Base-by-base conservation (phyloP, 75 land plant genomes). In the Pinus tabuliformis region DNA sequence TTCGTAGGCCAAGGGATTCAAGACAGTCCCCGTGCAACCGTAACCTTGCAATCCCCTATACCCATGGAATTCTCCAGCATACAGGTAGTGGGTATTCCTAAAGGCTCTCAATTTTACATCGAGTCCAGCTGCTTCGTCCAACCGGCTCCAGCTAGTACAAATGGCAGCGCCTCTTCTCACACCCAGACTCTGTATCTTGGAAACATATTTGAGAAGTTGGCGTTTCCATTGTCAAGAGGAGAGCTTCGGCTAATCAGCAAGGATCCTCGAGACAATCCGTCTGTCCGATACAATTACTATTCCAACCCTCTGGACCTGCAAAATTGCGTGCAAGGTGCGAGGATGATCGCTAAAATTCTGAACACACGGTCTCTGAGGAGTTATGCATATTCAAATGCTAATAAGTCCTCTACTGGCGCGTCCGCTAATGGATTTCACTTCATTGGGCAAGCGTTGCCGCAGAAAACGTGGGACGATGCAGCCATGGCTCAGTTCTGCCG, bases 221-320 rank as follows among this genome's bases (percentile, higher is more conserved):
- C 81, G 72, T 91, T 88, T 1, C 98, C 98, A 9, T 57, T 84
- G 2, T 92, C 98, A 18, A 83, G 79, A 2, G 98, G 98, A 36
- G 73, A 86, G 20, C 75, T 95, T 21, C 76, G 77, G 80, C 93
- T 95, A 36, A 49, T 17, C 36, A 83, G 64, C 73, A 74, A 57
- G 4, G 77, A 95, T 76, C 89, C 93, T 5, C 68, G 76, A 72
- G 90, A 85, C 24, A 93, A 92, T 76, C 98, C 98, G 0, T 56
- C 77, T 16, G 98, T 95, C 73, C 85, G 91, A 9, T 95, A 93
- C 88, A 95, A 95, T 79, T 95, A 95, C 81, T 95, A 89, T 84
- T 68, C 83, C 22, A 86, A 93, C 14, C 88, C 90, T 7, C 58
- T 58, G 28, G 98, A 95, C 73, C 66, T 93, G 26, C 74, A 73